phyloP scores from a whole-genome alignment of 225 moss, liverwort and hornwort species.

The Pseudisothecium myosuroides region DNA sequence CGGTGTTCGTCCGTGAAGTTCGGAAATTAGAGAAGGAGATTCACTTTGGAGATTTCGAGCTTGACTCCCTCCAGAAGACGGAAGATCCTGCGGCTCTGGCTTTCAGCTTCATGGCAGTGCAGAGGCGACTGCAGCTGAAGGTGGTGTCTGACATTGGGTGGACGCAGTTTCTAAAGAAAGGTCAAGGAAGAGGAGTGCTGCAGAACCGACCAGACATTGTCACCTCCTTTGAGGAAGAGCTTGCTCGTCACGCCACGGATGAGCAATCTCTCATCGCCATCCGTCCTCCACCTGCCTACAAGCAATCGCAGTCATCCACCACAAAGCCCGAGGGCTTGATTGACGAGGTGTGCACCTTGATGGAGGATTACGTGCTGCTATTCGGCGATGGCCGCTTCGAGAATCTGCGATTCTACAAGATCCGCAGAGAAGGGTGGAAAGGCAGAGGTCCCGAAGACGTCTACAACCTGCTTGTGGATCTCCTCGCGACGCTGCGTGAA shows the following conservation, averaged over 20 bases:
- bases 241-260: neutral
- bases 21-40: neutral
- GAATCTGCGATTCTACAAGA: neutral
- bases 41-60: neutral
- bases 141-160: constrained; percentile 1
- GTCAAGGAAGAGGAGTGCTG: neutral
- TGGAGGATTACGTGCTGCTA: constrained; percentile 10
- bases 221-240: constrained; percentile 8
- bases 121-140: constrained; percentile 11
- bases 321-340: neutral
- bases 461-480: constrained; percentile 20
- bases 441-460: neutral
- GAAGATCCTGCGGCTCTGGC: constrained; percentile 12
- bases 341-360: neutral
- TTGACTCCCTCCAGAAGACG: neutral
- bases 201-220: constrained; percentile 13
- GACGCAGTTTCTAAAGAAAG: neutral
- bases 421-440: neutral
- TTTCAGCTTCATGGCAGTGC: constrained; percentile 19
- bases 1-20: constrained; percentile 1
- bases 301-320: neutral
- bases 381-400: constrained; percentile 6
- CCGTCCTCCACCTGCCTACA: neutral
- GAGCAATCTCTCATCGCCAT: neutral
- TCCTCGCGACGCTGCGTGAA: neutral